Evolutionary conservation across 192 early-diverging fungal species (phyloP).

Genomic region (Backusella tarrabulga): DNA sequence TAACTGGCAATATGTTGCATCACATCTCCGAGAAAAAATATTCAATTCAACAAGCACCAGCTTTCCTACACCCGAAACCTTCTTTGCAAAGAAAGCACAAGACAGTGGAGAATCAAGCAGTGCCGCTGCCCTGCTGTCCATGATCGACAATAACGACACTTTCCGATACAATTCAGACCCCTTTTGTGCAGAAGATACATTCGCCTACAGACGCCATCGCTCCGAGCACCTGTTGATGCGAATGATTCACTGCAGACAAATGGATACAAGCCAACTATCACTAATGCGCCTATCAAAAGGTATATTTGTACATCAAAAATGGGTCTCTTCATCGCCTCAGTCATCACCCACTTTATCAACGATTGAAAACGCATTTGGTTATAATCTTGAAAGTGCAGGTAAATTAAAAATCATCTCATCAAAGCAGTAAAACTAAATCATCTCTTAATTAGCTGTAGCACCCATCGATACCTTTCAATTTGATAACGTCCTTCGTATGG

Average conservation of each 20-base stretch:
- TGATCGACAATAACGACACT: neutral
- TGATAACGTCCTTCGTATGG: neutral
- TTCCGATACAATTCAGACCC: slow-evolving; percentile 1
- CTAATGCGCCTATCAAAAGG: slow-evolving; percentile 26
- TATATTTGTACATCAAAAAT: slow-evolving; percentile 28
- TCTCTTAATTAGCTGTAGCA: neutral
- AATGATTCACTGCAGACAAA: slow-evolving; percentile 14
- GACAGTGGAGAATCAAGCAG: neutral
- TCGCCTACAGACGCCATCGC: slow-evolving; percentile 17
- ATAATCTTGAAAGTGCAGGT: neutral
- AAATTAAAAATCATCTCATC: neutral
- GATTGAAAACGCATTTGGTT: neutral
- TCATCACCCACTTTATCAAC: slow-evolving; percentile 13
- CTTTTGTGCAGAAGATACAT: neutral
- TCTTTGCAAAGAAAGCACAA: neutral
- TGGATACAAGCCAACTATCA: neutral
- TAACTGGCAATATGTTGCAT: slow-evolving; percentile 10
- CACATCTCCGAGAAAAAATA: slow-evolving; percentile 12
- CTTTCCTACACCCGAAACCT: slow-evolving; percentile 12
- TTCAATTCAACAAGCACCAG: slow-evolving; percentile 16
- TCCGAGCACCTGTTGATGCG: slow-evolving; percentile 20
- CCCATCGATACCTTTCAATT: slow-evolving; percentile 23
- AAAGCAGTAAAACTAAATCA: neutral
- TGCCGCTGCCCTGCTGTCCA: neutral
- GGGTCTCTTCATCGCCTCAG: neutral